Base-by-base conservation (phyloP, 768 basidiomycete genomes). In the Scleroderma bovista region DNA sequence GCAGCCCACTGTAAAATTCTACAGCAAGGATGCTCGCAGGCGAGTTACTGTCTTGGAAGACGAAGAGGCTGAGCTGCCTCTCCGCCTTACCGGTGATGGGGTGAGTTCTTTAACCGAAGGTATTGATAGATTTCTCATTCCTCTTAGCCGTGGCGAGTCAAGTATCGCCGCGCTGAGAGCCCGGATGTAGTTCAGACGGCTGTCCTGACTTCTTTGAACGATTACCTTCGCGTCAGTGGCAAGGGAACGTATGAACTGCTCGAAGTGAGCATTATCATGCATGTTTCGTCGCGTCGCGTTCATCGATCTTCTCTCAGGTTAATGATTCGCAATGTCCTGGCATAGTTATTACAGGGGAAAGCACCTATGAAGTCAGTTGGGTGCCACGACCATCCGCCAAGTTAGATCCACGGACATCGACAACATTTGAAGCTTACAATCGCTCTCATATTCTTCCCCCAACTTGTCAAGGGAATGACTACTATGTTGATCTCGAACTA, bases 1-100 rank as follows among this genome's bases (percentile, higher is more conserved):
- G 43, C 47, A 94, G 88, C 92, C 95, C 9, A 93, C 90, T 1
- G 93, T 75, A 19, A 83, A 83, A 65, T 95, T 96, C 66, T 93
- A 93, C 60, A 83, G 85, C 31, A 78, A 76, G 56, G 72, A 74
- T 11, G 72, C 74, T 46, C 74, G 76, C 52, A 79, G 81, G 7
- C 73, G 72, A 39, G 68, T 84, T 8, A 79, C 80, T 6, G 77
- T 93, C 15, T 74, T 92, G 7, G 87, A 94, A 59, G 80, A 84
- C 38, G 86, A 91, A 51, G 69, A 71, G 34, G 84, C 84, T 0
- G 76, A 72, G 32, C 74, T 97, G 11, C 93, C 93, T 34, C 69
- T 97, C 37, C 79, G 93, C 23, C 70, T 99, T 46, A 94, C 93
- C 17, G 96, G 96, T 6, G 88, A 94, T 64, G 86, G 84, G 43